Evolutionary conservation across 768 basidiomycete species (phyloP).

Genomic region (Hygrocybe punicea): DNA sequence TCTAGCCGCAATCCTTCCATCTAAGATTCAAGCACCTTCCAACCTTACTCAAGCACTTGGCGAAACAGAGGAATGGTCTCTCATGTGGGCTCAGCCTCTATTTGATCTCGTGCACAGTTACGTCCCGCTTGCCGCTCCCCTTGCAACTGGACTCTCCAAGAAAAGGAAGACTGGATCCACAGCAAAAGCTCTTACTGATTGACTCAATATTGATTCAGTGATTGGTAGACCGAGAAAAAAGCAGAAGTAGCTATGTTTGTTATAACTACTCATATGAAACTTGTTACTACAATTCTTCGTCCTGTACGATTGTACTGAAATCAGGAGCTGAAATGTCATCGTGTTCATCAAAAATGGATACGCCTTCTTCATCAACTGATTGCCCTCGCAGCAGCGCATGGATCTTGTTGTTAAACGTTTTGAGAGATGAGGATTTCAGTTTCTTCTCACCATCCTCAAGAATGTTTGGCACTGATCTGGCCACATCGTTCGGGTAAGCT

Average conservation of each 20-base stretch:
- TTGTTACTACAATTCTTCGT: neutral
- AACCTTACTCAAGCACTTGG: neutral
- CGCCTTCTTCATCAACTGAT: too few species aligned
- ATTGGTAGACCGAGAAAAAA: neutral
- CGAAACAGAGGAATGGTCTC: neutral
- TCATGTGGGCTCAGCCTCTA: neutral
- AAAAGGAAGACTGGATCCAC: neutral
- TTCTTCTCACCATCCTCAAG: neutral
- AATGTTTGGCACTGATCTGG: neutral
- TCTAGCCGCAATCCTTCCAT: too few species aligned
- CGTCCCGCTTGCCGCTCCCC: too few species aligned
- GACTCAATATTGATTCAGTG: neutral
- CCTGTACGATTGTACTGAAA: neutral
- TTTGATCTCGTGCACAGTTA: neutral
- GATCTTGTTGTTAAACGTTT: too few species aligned
- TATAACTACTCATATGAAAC: too few species aligned
- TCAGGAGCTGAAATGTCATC: neutral
- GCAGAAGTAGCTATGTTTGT: neutral
- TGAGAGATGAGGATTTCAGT: neutral
- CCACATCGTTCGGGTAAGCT: neutral
- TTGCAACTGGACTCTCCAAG: neutral
- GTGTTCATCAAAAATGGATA: too few species aligned
- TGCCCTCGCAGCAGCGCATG: too few species aligned
- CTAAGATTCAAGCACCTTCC: too few species aligned
- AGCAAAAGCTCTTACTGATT: neutral